Evolutionary conservation across 2,329 filamentous ascomycete species (phyloP).

Genomic region (Fusarium coicis): DNA sequence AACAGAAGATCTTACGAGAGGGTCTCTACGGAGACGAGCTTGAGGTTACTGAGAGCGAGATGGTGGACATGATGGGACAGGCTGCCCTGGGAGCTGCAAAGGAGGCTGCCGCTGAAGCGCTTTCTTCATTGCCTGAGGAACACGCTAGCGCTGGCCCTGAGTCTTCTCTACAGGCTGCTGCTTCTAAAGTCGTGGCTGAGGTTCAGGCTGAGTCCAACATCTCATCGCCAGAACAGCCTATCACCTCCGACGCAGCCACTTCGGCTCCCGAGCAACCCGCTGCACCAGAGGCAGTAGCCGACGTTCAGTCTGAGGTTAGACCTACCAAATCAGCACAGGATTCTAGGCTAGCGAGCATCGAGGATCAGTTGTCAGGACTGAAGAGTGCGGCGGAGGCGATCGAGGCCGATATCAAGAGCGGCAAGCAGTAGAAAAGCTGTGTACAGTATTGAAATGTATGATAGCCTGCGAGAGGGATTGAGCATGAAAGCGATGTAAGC

Average conservation of each 20-base stretch:
- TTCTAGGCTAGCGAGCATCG: conserved; percentile 30
- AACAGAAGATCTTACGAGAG: conserved; percentile 49
- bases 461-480: conserved; percentile 33
- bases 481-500: conserved; percentile 27
- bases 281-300: neutral
- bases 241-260: neutral
- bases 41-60: conserved; percentile 51
- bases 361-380: conserved; percentile 35
- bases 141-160: neutral
- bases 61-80: conserved; percentile 50
- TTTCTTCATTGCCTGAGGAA: neutral
- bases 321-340: neutral
- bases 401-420: conserved; percentile 37
- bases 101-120: conserved; percentile 7
- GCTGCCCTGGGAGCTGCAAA: conserved; percentile 28
- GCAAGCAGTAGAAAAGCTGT: conserved; percentile 38
- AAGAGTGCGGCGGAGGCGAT: conserved; percentile 32
- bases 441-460: conserved; percentile 42
- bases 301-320: conserved; percentile 2
- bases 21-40: conserved; percentile 41
- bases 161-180: neutral
- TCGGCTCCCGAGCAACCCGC: neutral
- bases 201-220: neutral
- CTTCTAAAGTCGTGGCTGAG: neutral
- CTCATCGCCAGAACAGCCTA: neutral